Base-by-base conservation (phyloP, 177 flowering plant species). In the Vitis hybrid region DNA sequence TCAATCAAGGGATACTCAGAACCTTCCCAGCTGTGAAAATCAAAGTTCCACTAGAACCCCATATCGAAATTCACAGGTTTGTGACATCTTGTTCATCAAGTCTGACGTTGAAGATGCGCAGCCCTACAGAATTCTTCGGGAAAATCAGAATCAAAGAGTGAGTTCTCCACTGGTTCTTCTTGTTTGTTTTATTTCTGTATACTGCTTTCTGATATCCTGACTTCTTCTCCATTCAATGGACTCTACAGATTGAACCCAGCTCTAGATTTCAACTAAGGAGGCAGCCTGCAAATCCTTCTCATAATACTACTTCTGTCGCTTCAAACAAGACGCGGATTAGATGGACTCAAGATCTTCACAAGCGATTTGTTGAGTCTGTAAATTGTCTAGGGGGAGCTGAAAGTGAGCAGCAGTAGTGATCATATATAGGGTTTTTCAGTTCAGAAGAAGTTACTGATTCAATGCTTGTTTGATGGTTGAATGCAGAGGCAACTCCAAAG, bases 301-400 rank as follows among this genome's bases (percentile, higher is more conserved):
- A 11, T 53, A n/a, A 13, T 18, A 18, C 18, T 53, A 53, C 30
- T 9, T 24, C 63, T 24, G 63, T 13, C 1, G n/a, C 24, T 60
- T 27, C 63, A 24, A 60, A n/a, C 35, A 66, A 66, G 35, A 35
- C 65, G 7, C 18, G 75, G 21, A 67, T 73, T 35, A 67, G 67
- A 68, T 73, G 76, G 76, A 73, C 71, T 53, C 67, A 61, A 63
- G 66, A 67, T 66, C 71, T 73, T 73, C 76, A 73, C 58, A 49
- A 61, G 18, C 55, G 61, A 27, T 73, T 73, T 11, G 50, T 67
- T n/a, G 62, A 61, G 20, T 73, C 61, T 21, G 75, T 67, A 59
- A 55, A 66, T 35, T 51, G 50, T 12, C 75, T 73, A 21, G 75
- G 75, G 21, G 71, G 75, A 21, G 66, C 70, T 52, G 75, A 73